phyloP scores from a whole-genome alignment of 768 basidiomycete species.

The Lactarius trivialis region DNA sequence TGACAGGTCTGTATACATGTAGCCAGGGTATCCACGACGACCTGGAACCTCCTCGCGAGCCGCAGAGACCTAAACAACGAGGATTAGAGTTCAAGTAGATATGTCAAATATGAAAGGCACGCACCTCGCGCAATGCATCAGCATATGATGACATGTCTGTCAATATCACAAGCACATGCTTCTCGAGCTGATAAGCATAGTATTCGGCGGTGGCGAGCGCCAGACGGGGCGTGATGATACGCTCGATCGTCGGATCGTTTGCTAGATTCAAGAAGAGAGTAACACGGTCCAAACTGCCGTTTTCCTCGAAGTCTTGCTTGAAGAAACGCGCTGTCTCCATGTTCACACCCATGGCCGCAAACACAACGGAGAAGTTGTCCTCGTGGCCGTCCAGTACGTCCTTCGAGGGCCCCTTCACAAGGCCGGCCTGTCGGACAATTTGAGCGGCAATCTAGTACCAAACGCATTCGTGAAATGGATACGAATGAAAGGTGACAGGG shows the following conservation, averaged over 20 bases:
- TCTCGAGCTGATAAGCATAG: conserved; percentile 99
- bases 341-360: conserved; percentile 99
- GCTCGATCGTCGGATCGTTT: conserved; percentile 98
- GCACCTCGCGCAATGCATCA: conserved; percentile 88
- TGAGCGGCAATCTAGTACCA: conserved; percentile 87
- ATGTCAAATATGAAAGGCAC: conserved; percentile 29
- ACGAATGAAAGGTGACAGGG: conserved; percentile 8
- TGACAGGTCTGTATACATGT: conserved; percentile 99
- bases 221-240: conserved; percentile 97
- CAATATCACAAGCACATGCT: conserved; percentile 97
- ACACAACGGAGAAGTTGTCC: conserved; percentile 99
- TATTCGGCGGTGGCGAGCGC: conserved; percentile 98
- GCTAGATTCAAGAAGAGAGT: conserved; percentile 98
- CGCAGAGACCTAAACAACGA: conserved; percentile 70
- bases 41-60: conserved; percentile 99
- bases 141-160: conserved; percentile 99
- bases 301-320: conserved; percentile 99
- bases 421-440: conserved; percentile 98
- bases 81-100: conserved; percentile 9
- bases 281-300: conserved; percentile 93
- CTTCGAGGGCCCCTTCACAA: conserved; percentile 95
- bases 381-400: conserved; percentile 98
- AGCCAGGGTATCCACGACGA: conserved; percentile 96
- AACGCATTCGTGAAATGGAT: conserved; percentile 1
- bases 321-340: conserved; percentile 99